These are phyloP conservation scores for Stephanodiscus triporus DNA, from an alignment of 108 stramenopile species.

Conservation along the genomic window DNA sequence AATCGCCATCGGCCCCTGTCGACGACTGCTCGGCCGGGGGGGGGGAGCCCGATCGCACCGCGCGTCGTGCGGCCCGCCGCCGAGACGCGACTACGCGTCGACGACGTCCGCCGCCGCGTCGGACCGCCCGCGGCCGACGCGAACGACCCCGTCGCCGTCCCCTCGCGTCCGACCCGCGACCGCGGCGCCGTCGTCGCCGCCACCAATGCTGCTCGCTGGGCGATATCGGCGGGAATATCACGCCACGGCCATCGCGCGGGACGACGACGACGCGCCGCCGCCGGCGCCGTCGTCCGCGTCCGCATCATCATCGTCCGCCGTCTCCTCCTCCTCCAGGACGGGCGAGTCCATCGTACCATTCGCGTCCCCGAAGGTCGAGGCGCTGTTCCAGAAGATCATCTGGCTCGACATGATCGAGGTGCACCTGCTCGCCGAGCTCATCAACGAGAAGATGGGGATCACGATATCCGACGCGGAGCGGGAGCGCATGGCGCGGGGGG, in stretches of 20 bases:
- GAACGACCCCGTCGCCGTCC: neutral
- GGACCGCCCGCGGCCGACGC: neutral
- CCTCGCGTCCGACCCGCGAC: neutral
- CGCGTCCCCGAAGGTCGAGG: constrained; percentile 59
- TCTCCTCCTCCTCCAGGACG: neutral
- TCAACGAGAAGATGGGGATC: constrained; percentile 78
- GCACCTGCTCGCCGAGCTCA: constrained; percentile 67
- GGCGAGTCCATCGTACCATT: constrained; percentile 1
- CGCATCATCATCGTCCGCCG: too few species aligned
- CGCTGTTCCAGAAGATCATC: constrained; percentile 78
- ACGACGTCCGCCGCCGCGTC: neutral
- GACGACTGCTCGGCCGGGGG: constrained; percentile 18
- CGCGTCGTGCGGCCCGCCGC: neutral
- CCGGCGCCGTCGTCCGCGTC: constrained; percentile 7
- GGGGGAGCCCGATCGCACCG: neutral
- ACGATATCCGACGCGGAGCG: constrained; percentile 53
- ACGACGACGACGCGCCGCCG: constrained; percentile 11
- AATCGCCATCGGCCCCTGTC: constrained; percentile 29
- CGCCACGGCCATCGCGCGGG: constrained; percentile 14
- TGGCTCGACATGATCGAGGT: constrained; percentile 88
- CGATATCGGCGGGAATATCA: constrained; percentile 14
- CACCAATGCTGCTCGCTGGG: neutral
- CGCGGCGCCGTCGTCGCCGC: neutral
- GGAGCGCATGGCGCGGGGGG: constrained; percentile 52
- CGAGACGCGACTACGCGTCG: constrained; percentile 8